Conservation (phyloP, 148 eudicot genomes). For the Dysphania ambrosioides region DNA sequence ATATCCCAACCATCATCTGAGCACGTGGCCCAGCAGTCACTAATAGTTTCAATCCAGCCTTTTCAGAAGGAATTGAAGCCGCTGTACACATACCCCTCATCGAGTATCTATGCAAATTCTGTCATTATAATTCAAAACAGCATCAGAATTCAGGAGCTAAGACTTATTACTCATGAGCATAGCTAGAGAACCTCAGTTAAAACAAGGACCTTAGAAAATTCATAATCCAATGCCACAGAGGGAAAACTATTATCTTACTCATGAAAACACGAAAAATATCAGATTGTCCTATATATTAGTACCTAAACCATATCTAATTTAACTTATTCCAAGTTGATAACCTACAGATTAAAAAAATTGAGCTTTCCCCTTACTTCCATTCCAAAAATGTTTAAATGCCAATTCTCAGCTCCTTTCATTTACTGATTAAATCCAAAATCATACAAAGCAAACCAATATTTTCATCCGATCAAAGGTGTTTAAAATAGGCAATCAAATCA, state of each 20-base stretch:
- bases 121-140: not conserved
- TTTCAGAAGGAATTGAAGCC: constrained; percentile 39
- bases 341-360: not conserved
- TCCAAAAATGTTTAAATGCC: not conserved
- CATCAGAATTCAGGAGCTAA: not conserved
- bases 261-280: not conserved
- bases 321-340: not conserved
- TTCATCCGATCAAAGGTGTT: not conserved
- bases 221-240: not conserved
- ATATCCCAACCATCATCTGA: constrained; percentile 80
- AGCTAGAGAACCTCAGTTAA: not conserved
- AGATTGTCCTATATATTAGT: not conserved
- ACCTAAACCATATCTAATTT: not conserved
- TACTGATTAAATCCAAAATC: not conserved
- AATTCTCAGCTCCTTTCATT: not conserved
- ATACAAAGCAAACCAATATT: not conserved
- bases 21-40: constrained; percentile 90
- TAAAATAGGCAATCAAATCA: not conserved
- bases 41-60: constrained; percentile 58
- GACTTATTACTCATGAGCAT: not conserved
- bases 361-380: not conserved
- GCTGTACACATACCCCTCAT: constrained; percentile 57
- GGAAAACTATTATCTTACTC: too few relatives aligned
- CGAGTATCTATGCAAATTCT: constrained; percentile 48
- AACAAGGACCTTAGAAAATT: not conserved